A percentile compares a stretch with the other conserved stretches of the same genome.
These are phyloP conservation scores for Barnettozyma vustinii DNA, from an alignment of 805 yeast genomes.

Conservation along the genomic window DNA sequence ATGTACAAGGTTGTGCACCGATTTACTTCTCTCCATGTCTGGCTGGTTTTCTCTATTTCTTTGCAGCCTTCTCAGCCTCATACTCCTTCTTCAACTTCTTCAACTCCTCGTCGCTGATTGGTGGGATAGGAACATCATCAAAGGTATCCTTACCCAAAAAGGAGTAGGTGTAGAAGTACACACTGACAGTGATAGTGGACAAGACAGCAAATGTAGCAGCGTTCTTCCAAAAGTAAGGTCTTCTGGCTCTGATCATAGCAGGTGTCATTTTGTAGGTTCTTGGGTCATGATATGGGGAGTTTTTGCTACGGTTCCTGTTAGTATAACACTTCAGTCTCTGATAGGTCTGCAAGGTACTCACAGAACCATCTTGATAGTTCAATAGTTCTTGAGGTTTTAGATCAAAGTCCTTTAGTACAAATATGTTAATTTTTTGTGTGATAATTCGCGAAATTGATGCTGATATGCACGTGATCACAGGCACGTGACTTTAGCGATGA, in stretches of 20 bases:
- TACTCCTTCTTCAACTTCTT: slow-evolving; percentile 68
- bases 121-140: slow-evolving; percentile 91
- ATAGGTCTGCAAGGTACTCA: slow-evolving; percentile 1
- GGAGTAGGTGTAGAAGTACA: slow-evolving; percentile 60
- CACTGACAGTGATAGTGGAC: slow-evolving; percentile 60
- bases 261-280: slow-evolving; percentile 85
- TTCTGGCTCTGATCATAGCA: slow-evolving; percentile 85
- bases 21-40: not conserved
- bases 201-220: slow-evolving; percentile 55
- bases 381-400: not conserved
- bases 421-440: not conserved
- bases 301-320: slow-evolving; percentile 19
- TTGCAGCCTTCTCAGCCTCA: slow-evolving; percentile 35
- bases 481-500: not conserved
- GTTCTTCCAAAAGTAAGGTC: slow-evolving; percentile 79
- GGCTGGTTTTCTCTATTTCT: not conserved
- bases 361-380: slow-evolving; percentile 12
- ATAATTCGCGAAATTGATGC: not conserved
- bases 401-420: too few relatives aligned
- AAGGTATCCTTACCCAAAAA: slow-evolving; percentile 75
- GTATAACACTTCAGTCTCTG: not conserved
- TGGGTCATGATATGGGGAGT: slow-evolving; percentile 53
- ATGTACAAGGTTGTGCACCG: slow-evolving; percentile 1
- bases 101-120: slow-evolving; percentile 74
- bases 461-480: not conserved